Evolutionary conservation across 129 eudicot species (phyloP), one percentile per base, ranked within the genome.

Genomic region (Ambrosia artemisiifolia): DNA sequence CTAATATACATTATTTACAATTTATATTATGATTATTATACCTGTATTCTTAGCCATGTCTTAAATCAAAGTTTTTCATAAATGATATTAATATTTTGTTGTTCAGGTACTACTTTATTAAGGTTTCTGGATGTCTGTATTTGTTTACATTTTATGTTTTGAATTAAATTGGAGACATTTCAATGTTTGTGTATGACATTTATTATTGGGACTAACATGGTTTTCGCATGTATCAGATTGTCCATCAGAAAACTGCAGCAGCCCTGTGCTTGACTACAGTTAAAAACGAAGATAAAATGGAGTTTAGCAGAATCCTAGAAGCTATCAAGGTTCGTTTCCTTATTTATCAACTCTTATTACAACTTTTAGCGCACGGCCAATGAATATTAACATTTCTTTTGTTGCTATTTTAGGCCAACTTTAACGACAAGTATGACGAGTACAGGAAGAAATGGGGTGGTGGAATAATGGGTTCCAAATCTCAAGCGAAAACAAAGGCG

Each of bases 271-370:
- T 77, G 63, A 82, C 82, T 64, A 77, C 85, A 0, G 85, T 82
- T 5, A 77, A 82, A 62, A 82, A 82, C 19, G 80, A 78, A 35
- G 83, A 82, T 49, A 82, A 82, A 44, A 47, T 82, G 83, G 86
- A 82, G 61, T 82, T 82, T 71, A 82, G 80, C 80, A 74, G 74
- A 48, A 77, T 82, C 32, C 62, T 77, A 20, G 83, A 59, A 59
- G 65, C 65, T 2, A 59, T 59, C 1, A 59, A 59, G 65, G 65
- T 59, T 30, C 33, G 40, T 30, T 30, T 59, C 17, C 3, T 32
- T 54, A 4, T 19, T 54, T 19, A 24, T 18, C 9, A 5, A 3
- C 14, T 16, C 2, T 56, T 24, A 0, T 24, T 56, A 24, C 28
- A 11, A 6, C 17, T 59, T 59, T 28, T 30, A 59, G 8, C 9